Percentiles rank a stretch among this genome's conserved stretches.
These are phyloP conservation scores for Clathrospora elynae DNA, from an alignment of 2,329 filamentous ascomycete genomes.

Conservation along the genomic window DNA sequence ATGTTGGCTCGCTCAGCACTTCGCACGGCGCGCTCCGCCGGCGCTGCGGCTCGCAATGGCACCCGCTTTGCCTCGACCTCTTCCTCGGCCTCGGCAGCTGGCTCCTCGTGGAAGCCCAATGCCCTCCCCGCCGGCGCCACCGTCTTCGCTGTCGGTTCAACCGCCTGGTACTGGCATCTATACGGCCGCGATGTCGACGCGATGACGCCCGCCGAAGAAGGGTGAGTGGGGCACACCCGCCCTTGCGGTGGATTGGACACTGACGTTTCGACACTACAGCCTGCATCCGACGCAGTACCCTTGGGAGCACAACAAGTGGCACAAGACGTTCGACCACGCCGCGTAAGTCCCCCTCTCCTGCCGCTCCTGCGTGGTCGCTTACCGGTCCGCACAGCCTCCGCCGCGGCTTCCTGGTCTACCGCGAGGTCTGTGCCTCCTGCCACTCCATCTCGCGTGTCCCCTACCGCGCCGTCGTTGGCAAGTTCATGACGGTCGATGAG, in stretches of 20 bases:
- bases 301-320: conserved; percentile 90
- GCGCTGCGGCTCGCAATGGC: conserved; percentile 74
- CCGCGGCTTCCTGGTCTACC: conserved; percentile 99
- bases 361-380: conserved; percentile 5
- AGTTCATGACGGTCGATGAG: conserved; percentile 93
- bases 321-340: conserved; percentile 96
- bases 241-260: conserved; percentile 26
- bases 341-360: conserved; percentile 67
- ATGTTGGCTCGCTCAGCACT: conserved; percentile 95
- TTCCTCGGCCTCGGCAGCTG: conserved; percentile 70
- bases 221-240: conserved; percentile 68
- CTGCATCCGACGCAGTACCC: conserved; percentile 91
- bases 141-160: conserved; percentile 81
- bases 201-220: conserved; percentile 93
- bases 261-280: conserved; percentile 58
- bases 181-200: conserved; percentile 88
- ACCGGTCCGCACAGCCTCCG: conserved; percentile 71
- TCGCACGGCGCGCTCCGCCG: conserved; percentile 85
- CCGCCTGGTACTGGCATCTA: conserved; percentile 97
- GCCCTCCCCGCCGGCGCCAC: conserved; percentile 86
- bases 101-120: conserved; percentile 81
- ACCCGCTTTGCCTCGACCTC: conserved; percentile 70
- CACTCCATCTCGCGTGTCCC: conserved; percentile 95
- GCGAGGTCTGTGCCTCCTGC: conserved; percentile 96
- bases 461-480: conserved; percentile 89